Evolutionary conservation across 139 green algal species (phyloP).

Genomic region (Coccomyxa sp.): DNA sequence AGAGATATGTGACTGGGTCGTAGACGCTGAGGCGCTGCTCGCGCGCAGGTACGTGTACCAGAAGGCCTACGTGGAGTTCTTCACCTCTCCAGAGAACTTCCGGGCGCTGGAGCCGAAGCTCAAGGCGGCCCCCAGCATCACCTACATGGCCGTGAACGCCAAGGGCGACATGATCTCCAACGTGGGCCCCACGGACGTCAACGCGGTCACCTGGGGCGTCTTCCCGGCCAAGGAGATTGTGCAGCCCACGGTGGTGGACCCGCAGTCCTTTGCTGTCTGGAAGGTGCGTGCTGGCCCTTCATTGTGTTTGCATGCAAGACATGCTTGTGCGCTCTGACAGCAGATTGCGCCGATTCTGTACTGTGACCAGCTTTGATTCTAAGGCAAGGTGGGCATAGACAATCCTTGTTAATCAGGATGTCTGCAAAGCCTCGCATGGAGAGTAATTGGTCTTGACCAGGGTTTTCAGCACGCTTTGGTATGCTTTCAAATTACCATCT

Average conservation of each 20-base stretch:
- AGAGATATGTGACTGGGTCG: not conserved
- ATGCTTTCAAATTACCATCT: too few species aligned
- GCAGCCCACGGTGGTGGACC: slow-evolving; percentile 79
- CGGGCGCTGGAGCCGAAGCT: slow-evolving; percentile 44
- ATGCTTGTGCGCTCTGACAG: not conserved
- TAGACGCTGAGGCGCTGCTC: not conserved
- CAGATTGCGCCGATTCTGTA: too few species aligned
- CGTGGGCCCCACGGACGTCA: slow-evolving; percentile 32
- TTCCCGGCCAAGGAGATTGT: slow-evolving; percentile 83
- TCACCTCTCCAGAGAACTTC: slow-evolving; percentile 55
- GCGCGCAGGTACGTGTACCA: slow-evolving; percentile 71
- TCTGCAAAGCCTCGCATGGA: too few species aligned
- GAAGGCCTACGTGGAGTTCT: slow-evolving; percentile 87
- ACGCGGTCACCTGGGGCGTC: slow-evolving; percentile 82
- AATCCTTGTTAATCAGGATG: too few species aligned
- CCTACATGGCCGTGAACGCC: slow-evolving; percentile 68
- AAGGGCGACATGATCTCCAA: slow-evolving; percentile 53
- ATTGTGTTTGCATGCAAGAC: not conserved
- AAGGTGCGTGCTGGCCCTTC: slow-evolving; percentile 30
- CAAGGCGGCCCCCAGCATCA: slow-evolving; percentile 37
- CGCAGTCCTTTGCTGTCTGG: slow-evolving; percentile 68
- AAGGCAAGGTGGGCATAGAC: too few species aligned
- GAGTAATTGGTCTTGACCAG: too few species aligned
- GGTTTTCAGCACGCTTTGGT: too few species aligned
- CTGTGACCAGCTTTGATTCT: too few species aligned